Conservation (phyloP, 1,284 basidiomycete genomes). For the Ceratobasidium sp. region DNA sequence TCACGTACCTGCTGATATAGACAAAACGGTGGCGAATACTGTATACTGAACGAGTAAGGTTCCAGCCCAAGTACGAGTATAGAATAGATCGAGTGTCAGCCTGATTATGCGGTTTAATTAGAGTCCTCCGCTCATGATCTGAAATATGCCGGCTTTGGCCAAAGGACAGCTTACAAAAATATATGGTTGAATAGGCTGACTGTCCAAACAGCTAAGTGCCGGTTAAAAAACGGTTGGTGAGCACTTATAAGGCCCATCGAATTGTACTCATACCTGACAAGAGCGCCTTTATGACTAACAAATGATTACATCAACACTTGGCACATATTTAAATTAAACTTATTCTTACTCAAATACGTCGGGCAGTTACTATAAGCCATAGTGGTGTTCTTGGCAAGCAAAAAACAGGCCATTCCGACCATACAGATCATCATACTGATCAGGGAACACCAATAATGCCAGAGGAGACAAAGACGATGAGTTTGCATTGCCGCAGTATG, state of each 20-base stretch:
- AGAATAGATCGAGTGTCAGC: constrained; percentile 3
- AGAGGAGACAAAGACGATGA: constrained; percentile 1
- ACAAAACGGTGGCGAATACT: not conserved
- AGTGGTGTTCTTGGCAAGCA: not conserved
- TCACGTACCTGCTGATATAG: not conserved
- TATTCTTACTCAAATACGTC: not conserved
- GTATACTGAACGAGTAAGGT: constrained; percentile 13
- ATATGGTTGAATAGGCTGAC: not conserved
- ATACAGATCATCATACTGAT: not conserved
- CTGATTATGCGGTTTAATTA: not conserved
- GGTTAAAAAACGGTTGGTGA: too few species aligned
- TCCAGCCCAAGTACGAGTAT: not conserved
- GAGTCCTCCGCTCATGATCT: not conserved
- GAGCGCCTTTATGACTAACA: constrained; percentile 6
- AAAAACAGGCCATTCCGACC: not conserved
- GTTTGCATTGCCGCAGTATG: not conserved
- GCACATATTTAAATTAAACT: not conserved
- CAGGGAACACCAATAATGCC: constrained; percentile 13
- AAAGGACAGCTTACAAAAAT: not conserved
- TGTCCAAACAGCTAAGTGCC: not conserved
- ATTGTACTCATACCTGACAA: not conserved
- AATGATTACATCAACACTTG: not conserved
- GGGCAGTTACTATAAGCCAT: not conserved
- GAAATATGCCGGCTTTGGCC: too few species aligned
- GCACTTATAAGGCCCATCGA: not conserved